Evolutionary conservation across 192 early-diverging fungal species (phyloP), one percentile per base, ranked within the genome.

Genomic region (Podila verticillata): DNA sequence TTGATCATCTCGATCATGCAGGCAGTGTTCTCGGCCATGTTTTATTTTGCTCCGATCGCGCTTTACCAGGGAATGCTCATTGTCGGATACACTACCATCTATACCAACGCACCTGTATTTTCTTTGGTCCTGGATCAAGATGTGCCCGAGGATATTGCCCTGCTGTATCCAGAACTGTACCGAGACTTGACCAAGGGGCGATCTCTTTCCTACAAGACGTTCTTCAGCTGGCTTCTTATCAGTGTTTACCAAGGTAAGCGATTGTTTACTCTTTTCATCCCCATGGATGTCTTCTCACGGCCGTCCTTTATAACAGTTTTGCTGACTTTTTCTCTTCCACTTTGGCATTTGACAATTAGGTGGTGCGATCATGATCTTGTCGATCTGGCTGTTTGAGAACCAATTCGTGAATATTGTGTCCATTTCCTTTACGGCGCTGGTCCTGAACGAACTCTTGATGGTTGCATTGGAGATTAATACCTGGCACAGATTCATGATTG

Each of bases 1-100:
- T 81, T 98, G 63, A 98, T 98, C 61, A 98, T 98, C 63, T 97
- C 97, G 1, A 91, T 98, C 22, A 98, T 98, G 91, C 97, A 98
- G 84, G 96, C 96, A 0, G 97, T 98, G 12, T 98, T 98, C 70
- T 96, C 95, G 12, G 91, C 96, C 2, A 87, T 98, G 66, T 98
- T 97, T 79, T 98, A 97, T 84, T 97, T 95, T 89, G 97, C 97
- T 15, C 97, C 97, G 7, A 97, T 98, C 65, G 96, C 96, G 32
- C 75, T 98, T 62, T 98, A 95, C 82, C 95, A 97, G 83, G 94
- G 94, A 48, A 84, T 92, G 84, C 72, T 96, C 34, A 88, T 97
- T 35, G 92, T 95, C 10, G 95, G 96, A 24, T 98, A 98, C 84
- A 91, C 97, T n/a, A 98, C 97, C 2, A 83, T 97, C 7, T 98